phyloP scores from a whole-genome alignment of 1,284 basidiomycete genomes.

The Rhodotorula sp. region DNA sequence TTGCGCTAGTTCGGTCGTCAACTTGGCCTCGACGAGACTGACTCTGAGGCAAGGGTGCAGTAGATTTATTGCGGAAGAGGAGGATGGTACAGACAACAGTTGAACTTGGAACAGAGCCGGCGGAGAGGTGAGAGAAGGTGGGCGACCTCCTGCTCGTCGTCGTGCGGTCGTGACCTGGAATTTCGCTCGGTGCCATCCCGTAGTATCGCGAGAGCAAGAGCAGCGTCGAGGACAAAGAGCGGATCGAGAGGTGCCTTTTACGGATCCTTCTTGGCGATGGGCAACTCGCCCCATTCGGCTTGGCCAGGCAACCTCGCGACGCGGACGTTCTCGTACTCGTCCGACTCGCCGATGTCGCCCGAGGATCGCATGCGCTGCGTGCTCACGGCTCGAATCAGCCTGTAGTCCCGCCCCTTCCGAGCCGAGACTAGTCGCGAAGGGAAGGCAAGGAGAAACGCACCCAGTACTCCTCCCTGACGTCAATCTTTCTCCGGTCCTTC shows the following conservation, averaged over 20 bases:
- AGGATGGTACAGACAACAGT: too few species aligned
- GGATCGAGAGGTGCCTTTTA: neutral
- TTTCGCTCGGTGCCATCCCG: neutral
- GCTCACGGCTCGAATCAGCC: too few species aligned
- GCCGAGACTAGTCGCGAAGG: neutral
- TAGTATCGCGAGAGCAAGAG: neutral
- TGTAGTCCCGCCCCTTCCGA: too few species aligned
- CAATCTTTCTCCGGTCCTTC: constrained; percentile 78
- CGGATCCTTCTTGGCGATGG: constrained; percentile 30
- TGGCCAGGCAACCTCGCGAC: constrained; percentile 45
- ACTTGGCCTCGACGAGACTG: too few species aligned
- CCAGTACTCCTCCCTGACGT: constrained; percentile 93
- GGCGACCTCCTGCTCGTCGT: too few species aligned
- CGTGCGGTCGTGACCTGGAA: too few species aligned
- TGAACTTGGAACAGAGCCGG: too few species aligned
- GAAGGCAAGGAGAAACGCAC: constrained; percentile 57
- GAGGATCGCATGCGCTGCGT: constrained; percentile 41
- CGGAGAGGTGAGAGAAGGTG: too few species aligned
- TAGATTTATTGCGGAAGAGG: too few species aligned
- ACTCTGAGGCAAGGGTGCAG: too few species aligned
- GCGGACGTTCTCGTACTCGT: constrained; percentile 45
- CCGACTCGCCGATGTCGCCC: constrained; percentile 31
- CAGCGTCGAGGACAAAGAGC: neutral
- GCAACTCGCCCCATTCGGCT: constrained; percentile 45
- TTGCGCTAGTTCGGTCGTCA: too few species aligned